Evolutionary conservation across 129 eudicot genomes (phyloP), one percentile per base, ranked within the genome.

Genomic region (Solidago caesia): DNA sequence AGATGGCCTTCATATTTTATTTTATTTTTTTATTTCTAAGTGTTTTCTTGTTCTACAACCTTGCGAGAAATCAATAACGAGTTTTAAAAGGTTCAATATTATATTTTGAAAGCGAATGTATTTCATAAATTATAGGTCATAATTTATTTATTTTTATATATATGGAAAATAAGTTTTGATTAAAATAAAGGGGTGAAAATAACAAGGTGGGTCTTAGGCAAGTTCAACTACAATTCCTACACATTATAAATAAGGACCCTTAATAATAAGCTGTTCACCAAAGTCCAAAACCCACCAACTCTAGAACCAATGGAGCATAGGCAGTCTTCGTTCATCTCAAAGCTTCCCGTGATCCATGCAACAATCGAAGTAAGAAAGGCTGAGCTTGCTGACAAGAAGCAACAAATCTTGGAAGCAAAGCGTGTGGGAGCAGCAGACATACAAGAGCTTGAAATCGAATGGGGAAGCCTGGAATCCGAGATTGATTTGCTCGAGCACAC

Each of bases 271-370:
- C 44, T 6, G 4, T 4, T 27, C 4, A 56, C 61, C 61, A 56
- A 56, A 56, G 7, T 42, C 43, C 25, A 60, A 56, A 56, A 27
- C 66, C 43, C 25, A 60, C 43, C 43, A 27, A 60, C 0, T 65
- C 27, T 2, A 42, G 51, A 2, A 13, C 12, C 64, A 55, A 71
- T 71, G 76, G 76, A 69, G 62, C 10, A 57, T 41, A 67, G 67
- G 15, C 73, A 76, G 29, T 55, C 80, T 15, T 76, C 80, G 49
- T 76, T 76, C 74, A 56, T 76, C 67, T 42, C 73, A 56, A 76
- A 67, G 68, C 74, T 76, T 26, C 74, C 80, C 1, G 61, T 76
- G 29, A 56, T 76, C 67, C 55, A 44, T 74, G 68, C 57, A 6
- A 67, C 74, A 1, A 26, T 76, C 41, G 48, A 68, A 6, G 59